phyloP scores from a whole-genome alignment of 2,329 filamentous ascomycete genomes.

The Coniochaeta ligniaria region DNA sequence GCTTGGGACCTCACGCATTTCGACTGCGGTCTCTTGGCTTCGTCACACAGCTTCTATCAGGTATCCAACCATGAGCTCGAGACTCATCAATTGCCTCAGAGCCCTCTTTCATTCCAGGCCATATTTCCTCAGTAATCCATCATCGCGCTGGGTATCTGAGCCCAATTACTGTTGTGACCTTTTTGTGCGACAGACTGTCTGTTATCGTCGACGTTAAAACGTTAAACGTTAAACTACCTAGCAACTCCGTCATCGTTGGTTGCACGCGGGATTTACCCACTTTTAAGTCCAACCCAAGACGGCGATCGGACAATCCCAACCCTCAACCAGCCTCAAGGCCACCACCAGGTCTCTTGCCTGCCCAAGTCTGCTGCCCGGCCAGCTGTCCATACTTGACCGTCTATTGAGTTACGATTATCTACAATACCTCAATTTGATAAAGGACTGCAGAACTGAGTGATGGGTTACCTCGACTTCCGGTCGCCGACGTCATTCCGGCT shows the following conservation, averaged over 20 bases:
- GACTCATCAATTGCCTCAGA: neutral
- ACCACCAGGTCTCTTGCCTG: neutral
- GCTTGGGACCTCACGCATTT: neutral
- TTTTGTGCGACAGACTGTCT: neutral
- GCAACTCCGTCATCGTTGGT: neutral
- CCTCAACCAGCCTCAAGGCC: neutral
- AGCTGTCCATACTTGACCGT: neutral
- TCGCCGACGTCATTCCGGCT: constrained; percentile 39
- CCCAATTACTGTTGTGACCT: neutral
- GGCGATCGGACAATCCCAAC: neutral
- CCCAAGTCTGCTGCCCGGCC: neutral
- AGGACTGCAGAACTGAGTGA: neutral
- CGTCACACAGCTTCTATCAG: neutral
- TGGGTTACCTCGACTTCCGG: constrained; percentile 21
- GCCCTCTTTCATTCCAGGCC: neutral
- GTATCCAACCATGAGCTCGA: neutral
- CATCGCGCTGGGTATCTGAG: neutral
- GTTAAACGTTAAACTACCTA: no score
- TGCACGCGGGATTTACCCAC: neutral
- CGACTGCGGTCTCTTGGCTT: neutral
- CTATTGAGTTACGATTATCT: neutral
- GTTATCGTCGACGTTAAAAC: neutral
- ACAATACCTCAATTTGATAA: neutral
- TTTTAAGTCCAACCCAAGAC: neutral
- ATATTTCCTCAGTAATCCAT: neutral